Conservation (phyloP, 169 alveolate species). For the Cystoisospora suis region DNA sequence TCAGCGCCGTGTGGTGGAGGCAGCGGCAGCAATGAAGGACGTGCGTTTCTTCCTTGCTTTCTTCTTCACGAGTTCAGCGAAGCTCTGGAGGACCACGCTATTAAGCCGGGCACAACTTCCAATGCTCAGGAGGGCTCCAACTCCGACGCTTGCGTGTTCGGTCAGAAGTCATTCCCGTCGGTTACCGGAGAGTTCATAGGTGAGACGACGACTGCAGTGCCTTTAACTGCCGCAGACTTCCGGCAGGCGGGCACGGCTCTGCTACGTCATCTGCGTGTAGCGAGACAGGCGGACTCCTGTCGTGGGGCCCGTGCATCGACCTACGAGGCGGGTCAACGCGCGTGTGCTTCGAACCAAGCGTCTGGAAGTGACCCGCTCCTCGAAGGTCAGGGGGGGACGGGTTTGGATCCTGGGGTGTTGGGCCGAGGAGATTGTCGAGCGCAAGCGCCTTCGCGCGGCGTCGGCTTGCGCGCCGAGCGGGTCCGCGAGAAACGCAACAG, state of each 20-base stretch:
- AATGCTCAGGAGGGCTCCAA: neutral
- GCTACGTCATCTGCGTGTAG: neutral
- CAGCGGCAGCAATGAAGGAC: neutral
- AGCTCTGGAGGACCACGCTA: neutral
- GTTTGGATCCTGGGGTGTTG: neutral
- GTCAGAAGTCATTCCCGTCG: no score
- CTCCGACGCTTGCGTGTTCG: no score
- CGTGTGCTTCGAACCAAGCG: no score
- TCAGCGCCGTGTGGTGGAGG: neutral
- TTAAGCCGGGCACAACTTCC: neutral
- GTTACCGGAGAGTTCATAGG: no score
- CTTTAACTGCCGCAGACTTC: slow-evolving; percentile 13
- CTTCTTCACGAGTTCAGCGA: slow-evolving; percentile 32
- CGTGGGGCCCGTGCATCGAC: neutral
- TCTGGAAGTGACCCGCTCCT: neutral
- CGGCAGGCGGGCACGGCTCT: neutral
- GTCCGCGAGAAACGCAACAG: neutral
- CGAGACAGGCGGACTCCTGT: no score
- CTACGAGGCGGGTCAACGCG: no score
- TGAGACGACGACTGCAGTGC: slow-evolving; percentile 15
- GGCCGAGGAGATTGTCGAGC: no score
- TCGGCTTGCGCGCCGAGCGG: neutral
- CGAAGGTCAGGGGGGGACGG: neutral
- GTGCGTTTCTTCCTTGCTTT: slow-evolving; percentile 8
- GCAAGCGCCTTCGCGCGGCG: no score